phyloP scores from a whole-genome alignment of 2,329 filamentous ascomycete species.

The Aspergillus sp. region DNA sequence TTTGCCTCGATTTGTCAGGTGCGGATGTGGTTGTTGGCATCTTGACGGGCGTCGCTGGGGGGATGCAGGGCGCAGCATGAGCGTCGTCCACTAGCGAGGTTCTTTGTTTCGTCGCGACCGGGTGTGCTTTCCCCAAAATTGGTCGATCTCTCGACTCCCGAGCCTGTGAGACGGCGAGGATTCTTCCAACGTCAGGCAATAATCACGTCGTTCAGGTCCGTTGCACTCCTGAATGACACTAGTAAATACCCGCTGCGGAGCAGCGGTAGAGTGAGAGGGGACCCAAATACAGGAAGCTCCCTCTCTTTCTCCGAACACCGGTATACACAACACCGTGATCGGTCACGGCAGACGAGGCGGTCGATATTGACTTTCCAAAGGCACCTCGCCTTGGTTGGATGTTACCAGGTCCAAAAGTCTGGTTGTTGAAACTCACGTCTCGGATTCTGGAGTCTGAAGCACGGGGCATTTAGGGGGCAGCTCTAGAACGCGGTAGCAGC shows the following conservation, averaged over 20 bases:
- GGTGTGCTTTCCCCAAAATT: background rate
- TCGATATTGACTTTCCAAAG: background rate
- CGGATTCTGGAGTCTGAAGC: constrained; percentile 12
- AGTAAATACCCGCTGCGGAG: constrained; percentile 22
- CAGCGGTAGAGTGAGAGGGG: constrained; percentile 18
- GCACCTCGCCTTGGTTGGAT: background rate
- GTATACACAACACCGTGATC: background rate
- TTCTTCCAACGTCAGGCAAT: background rate
- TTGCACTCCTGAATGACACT: constrained; percentile 18
- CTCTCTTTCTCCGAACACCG: constrained; percentile 5
- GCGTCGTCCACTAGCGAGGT: constrained; percentile 15
- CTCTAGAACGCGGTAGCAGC: constrained; percentile 23
- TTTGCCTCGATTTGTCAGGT: constrained; percentile 78
- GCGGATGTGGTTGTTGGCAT: constrained; percentile 60
- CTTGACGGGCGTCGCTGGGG: constrained; percentile 34
- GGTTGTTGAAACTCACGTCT: background rate
- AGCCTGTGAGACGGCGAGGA: background rate
- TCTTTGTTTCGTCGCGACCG: constrained; percentile 3
- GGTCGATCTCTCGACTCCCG: background rate
- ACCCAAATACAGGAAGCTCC: constrained; percentile 11
- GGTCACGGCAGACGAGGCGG: background rate
- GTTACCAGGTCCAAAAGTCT: background rate
- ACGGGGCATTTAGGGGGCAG: constrained; percentile 20
- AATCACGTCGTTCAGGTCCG: background rate
- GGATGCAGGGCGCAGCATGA: constrained; percentile 35